phyloP scores from a whole-genome alignment of 1,284 basidiomycete genomes.

The Apiotrichum sp. region DNA sequence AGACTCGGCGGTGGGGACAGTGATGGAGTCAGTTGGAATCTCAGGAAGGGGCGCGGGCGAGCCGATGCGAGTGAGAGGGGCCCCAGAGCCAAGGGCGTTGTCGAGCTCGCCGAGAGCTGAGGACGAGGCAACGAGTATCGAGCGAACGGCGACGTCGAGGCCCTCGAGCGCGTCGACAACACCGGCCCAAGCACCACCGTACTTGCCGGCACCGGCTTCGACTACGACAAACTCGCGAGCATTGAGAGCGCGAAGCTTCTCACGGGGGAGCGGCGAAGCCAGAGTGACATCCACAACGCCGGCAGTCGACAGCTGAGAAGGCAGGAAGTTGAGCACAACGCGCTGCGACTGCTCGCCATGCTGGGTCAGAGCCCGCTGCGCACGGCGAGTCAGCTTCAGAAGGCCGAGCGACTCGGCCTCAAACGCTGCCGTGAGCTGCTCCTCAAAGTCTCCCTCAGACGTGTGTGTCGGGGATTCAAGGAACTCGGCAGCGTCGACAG shows the following conservation, averaged over 20 bases:
- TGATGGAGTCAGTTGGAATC: slow-evolving; percentile 51
- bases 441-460: slow-evolving; percentile 15
- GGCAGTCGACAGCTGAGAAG: slow-evolving; percentile 51
- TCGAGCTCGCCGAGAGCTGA: slow-evolving; percentile 39
- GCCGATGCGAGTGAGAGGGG: slow-evolving; percentile 36
- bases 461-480: slow-evolving; percentile 51
- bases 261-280: slow-evolving; percentile 60
- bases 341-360: slow-evolving; percentile 53
- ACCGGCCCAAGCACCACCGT: slow-evolving; percentile 58
- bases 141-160: slow-evolving; percentile 34
- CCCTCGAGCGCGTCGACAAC: slow-evolving; percentile 40
- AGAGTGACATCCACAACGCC: slow-evolving; percentile 63
- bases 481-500: slow-evolving; percentile 54
- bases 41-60: slow-evolving; percentile 24
- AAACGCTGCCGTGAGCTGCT: slow-evolving; percentile 54
- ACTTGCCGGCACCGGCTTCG: slow-evolving; percentile 76
- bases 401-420: slow-evolving; percentile 61
- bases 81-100: slow-evolving; percentile 30
- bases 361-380: slow-evolving; percentile 53
- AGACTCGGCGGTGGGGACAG: slow-evolving; percentile 76
- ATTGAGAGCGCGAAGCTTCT: slow-evolving; percentile 60
- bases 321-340: slow-evolving; percentile 66
- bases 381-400: slow-evolving; percentile 57
- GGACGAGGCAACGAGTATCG: slow-evolving; percentile 41
- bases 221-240: slow-evolving; percentile 72